Evolutionary conservation across 208 protist genomes (phyloP).

Genomic region (Blastocrithidia nonstop): DNA sequence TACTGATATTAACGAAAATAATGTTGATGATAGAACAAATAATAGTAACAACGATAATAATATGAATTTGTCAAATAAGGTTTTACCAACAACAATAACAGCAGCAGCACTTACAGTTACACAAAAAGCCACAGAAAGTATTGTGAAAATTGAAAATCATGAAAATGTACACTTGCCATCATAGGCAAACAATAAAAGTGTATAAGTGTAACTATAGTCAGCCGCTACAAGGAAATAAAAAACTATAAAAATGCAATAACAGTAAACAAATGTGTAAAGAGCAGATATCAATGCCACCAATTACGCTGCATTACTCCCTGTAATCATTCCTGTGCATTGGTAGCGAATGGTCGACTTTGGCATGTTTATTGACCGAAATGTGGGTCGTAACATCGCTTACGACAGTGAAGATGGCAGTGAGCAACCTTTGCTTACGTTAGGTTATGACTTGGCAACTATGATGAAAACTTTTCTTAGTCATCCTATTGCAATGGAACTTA

Average conservation of each 20-base stretch:
- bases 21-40: no score
- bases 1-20: no score
- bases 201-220: no score
- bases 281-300: background rate
- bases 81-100: background rate
- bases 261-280: background rate
- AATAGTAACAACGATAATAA: no score
- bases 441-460: slow-evolving; percentile 33
- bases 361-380: slow-evolving; percentile 80
- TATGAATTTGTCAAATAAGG: no score
- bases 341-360: slow-evolving; percentile 71
- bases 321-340: slow-evolving; percentile 65
- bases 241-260: no score
- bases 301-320: slow-evolving; percentile 5
- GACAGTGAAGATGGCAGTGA: slow-evolving; percentile 19
- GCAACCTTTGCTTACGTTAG: slow-evolving; percentile 17
- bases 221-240: no score
- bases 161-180: no score
- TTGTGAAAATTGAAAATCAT: no score
- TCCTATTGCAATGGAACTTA: slow-evolving; percentile 22
- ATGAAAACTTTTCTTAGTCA: slow-evolving; percentile 39
- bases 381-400: slow-evolving; percentile 52
- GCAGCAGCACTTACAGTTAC: background rate
- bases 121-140: background rate
- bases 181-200: no score